phyloP scores from a whole-genome alignment of 441 rosid genomes.

The Adansonia grandidieri region DNA sequence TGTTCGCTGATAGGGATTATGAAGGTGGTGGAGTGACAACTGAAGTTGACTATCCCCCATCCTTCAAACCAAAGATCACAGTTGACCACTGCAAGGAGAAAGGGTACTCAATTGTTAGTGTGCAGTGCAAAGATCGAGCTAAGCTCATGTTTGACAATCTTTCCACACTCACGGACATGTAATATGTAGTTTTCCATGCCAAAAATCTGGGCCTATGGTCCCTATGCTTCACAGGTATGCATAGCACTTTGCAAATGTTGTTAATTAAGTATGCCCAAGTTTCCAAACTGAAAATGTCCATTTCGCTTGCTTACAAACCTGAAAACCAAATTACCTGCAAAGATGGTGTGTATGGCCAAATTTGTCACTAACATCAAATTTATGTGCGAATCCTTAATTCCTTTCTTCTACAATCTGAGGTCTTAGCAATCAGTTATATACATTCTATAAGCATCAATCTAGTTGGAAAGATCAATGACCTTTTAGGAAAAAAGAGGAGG shows the following conservation, averaged over 20 bases:
- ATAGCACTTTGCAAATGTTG: neutral
- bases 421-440: neutral
- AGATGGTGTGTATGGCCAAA: neutral
- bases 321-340: slow-evolving; percentile 7
- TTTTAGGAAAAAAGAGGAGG: neutral
- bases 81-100: slow-evolving; percentile 75
- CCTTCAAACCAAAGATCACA: slow-evolving; percentile 58
- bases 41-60: slow-evolving; percentile 45
- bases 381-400: neutral
- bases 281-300: neutral
- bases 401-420: neutral
- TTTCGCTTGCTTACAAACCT: neutral
- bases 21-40: slow-evolving; percentile 51
- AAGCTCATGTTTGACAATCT: slow-evolving; percentile 90
- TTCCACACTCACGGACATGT: slow-evolving; percentile 94
- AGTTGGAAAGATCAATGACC: neutral
- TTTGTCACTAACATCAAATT: neutral
- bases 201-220: slow-evolving; percentile 65
- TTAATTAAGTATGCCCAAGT: neutral
- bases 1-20: slow-evolving; percentile 91
- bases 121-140: slow-evolving; percentile 76
- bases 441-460: neutral
- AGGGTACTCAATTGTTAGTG: slow-evolving; percentile 75
- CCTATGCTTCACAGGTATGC: slow-evolving; percentile 73
- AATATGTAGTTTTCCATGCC: slow-evolving; percentile 90